A percentile compares a stretch with the other conserved stretches of the same genome.
Evolutionary conservation across 495 filamentous ascomycete species (phyloP).

Genomic region (Ramalina intermedia): DNA sequence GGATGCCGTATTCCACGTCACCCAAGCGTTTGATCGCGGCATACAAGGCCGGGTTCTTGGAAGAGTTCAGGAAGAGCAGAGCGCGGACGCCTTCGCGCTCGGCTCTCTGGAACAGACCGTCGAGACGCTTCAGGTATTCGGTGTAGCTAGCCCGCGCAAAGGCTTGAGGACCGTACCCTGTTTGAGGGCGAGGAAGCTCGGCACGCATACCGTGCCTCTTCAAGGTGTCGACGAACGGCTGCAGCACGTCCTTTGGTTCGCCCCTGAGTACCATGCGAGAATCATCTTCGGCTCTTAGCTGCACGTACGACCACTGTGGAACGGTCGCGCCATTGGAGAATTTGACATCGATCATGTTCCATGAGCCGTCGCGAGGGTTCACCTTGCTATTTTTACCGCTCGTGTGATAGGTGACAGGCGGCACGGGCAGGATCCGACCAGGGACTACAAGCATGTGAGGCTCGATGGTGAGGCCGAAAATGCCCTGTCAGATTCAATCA

Average conservation of each 20-base stretch:
- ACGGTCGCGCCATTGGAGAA: neutral
- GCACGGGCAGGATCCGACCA: conserved; percentile 45
- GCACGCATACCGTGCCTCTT: too few species aligned
- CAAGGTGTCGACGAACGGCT: too few species aligned
- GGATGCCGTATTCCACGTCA: conserved; percentile 46
- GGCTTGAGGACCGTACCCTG: too few species aligned
- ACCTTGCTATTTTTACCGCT: conserved; percentile 12
- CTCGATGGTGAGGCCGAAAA: conserved; percentile 42
- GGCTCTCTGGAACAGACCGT: neutral
- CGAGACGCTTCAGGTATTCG: neutral
- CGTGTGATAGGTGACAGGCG: conserved; percentile 34
- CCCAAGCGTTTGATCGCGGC: conserved; percentile 51
- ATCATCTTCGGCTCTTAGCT: neutral
- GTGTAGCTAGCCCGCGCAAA: too few species aligned
- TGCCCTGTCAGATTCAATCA: too few species aligned
- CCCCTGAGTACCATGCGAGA: too few species aligned
- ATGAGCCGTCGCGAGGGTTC: conserved; percentile 27
- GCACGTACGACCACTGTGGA: conserved; percentile 1
- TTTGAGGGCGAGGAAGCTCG: too few species aligned
- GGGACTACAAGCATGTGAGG: conserved; percentile 46
- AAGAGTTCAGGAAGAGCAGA: conserved; percentile 27
- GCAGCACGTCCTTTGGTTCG: too few species aligned
- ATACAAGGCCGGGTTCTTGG: conserved; percentile 33
- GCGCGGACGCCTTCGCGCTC: conserved; percentile 15
- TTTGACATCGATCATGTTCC: conserved; percentile 35